Percentiles rank a stretch among this genome's conserved stretches.
Evolutionary conservation across 2,329 filamentous ascomycete genomes (phyloP).

Genomic region (Xylariaceae sp.): DNA sequence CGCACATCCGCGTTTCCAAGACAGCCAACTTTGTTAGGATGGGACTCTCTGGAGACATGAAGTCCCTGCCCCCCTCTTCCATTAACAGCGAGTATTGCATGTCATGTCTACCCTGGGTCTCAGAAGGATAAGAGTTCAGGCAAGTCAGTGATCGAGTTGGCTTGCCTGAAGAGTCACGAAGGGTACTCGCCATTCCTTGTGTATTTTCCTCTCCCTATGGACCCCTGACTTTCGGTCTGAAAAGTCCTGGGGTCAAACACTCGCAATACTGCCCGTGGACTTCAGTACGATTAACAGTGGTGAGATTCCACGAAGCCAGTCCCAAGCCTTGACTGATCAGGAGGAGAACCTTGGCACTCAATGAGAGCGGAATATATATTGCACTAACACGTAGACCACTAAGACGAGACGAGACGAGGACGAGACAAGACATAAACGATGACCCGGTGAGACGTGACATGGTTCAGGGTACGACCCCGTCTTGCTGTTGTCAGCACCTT

Average conservation of each 20-base stretch:
- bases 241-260: slow-evolving; percentile 4
- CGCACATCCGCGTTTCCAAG: slow-evolving; percentile 17
- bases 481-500: slow-evolving; percentile 20
- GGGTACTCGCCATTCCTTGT: slow-evolving; percentile 18
- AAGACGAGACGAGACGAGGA: too few species aligned
- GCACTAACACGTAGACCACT: too few species aligned
- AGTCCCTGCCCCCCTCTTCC: slow-evolving; percentile 1
- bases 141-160: slow-evolving; percentile 22
- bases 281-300: too few species aligned
- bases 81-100: slow-evolving; percentile 18
- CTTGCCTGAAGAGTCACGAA: slow-evolving; percentile 19
- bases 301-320: too few species aligned
- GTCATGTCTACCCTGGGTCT: slow-evolving; percentile 14
- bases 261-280: not conserved
- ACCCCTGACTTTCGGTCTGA: slow-evolving; percentile 4
- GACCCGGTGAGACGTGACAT: not conserved
- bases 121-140: slow-evolving; percentile 17
- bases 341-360: too few species aligned
- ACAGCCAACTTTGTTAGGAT: slow-evolving; percentile 7
- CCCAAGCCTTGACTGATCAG: too few species aligned
- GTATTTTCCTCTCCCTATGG: slow-evolving; percentile 16
- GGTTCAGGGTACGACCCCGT: slow-evolving; percentile 17
- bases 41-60: slow-evolving; percentile 15
- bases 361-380: too few species aligned
- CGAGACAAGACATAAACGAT: too few species aligned